Base-by-base conservation (phyloP, 805 yeast genomes). In the Dipodascopsis uninucleata region DNA sequence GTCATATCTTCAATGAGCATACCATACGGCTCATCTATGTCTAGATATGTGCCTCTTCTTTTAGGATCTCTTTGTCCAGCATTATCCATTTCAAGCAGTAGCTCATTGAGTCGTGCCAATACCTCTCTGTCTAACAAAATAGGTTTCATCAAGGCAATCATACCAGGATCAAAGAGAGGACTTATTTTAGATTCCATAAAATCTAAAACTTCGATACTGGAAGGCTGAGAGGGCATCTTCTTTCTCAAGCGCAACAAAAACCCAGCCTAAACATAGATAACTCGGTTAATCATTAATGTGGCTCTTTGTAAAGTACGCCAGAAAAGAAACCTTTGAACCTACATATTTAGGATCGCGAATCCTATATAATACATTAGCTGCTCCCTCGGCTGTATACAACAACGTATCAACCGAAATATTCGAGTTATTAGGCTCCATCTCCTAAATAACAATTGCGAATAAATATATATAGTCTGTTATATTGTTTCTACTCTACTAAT, bases 311-410 rank as follows among this genome's bases (percentile, higher is more conserved):
- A 18, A 7, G 18, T 9, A 14, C 4, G 10, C 28, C 21, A 41
- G 3, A 20, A 7, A 28, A 33, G 17, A 26, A 25, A 17, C 5
- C 24, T 23, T 12, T 28, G 8, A 24, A 28, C 37, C 10, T 20
- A 42, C 48, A 29, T 32, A 28, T n/a, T 6, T 17, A 3, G 36
- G 32, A 25, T 41, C 39, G 7, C 34, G 10, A 39, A 33, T 31
- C 21, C 36, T 26, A 39, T 44, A 50, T 18, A 50, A 14, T 10
- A 50, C 25, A 28, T 50, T 50, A 9, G 55, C 55, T 5, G 53
- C 55, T 3, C 55, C 55, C 34, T 50, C 55, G 1, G 52, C 50
- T 6, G 48, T 17, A 22, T 44, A 50, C 24, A 8, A 10, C 23
- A 48, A 25, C 10, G 25, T n/a, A n/a, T n/a, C n/a, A n/a, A n/a